Base-by-base conservation (phyloP, 140 eudicot genomes). In the Senecio squalidus region DNA sequence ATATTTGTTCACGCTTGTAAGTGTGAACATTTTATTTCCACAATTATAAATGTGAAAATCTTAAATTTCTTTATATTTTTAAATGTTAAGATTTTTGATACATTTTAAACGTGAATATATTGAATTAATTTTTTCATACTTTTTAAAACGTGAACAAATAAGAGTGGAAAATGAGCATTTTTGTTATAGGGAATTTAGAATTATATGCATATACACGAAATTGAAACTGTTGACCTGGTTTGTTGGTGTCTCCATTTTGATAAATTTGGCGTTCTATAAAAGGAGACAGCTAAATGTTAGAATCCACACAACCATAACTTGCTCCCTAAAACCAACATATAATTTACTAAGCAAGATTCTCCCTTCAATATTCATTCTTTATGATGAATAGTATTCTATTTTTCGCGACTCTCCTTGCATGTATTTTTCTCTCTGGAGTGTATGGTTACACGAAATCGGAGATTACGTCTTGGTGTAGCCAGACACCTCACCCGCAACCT, bases 401-500 rank as follows among this genome's bases (percentile, higher is more conserved):
- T 3, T 48, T 76, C 6, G 11, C 49, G 17, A 55, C 72, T 39
- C 25, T 81, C 1, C 44, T 76, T 0, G 56, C 55, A 0, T 0
- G 59, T 21, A 3, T 67, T 4, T 56, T 74, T 23, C 33, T 78
- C 49, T 62, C 69, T 0, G 53, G 62, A 3, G 75, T 63, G 29
- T 38, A 41, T 31, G 69, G 74, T 58, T 70, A 76, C 69, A 56
- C 76, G 9, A 58, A 60, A 3, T 36, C 76, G 1, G 71, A 62
- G 10, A 46, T 87, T 9, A 75, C 51, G 0, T 44, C 74, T 7
- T 80, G 85, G 94, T 87, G 96, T 17, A 61, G 54, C 55, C 81
- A 70, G 64, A 83, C 89, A 9, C 96, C 96, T 1, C 62, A 87
- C 56, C 96, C 96, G 1, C 60, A 75, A 25, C 89, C 93, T 0